phyloP scores from a whole-genome alignment of 345 rosid species.

The Salix brachista region DNA sequence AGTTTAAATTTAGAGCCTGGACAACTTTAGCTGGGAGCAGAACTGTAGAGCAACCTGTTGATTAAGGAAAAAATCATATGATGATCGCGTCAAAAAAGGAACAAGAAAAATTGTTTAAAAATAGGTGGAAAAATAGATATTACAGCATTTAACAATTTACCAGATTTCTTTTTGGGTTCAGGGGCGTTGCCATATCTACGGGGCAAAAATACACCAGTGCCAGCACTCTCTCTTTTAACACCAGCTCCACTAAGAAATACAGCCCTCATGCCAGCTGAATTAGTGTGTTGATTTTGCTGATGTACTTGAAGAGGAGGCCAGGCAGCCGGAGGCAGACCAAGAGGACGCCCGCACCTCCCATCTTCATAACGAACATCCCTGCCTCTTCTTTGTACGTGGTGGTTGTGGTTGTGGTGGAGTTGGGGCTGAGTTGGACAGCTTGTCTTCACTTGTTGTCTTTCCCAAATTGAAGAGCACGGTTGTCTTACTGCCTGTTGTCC shows the following conservation, averaged over 20 bases:
- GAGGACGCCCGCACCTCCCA: slow-evolving; percentile 17
- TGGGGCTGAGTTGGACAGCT: not conserved
- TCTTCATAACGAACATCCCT: slow-evolving; percentile 22
- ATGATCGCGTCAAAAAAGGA: too few relatives aligned
- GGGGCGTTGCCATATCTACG: slow-evolving; percentile 17
- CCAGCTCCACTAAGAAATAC: slow-evolving; percentile 32
- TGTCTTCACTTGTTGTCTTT: slow-evolving; percentile 2
- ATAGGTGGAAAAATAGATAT: not conserved
- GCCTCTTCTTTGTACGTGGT: slow-evolving; percentile 28
- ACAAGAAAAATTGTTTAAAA: not conserved
- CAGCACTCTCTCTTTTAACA: slow-evolving; percentile 15
- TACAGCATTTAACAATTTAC: not conserved
- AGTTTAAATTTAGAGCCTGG: slow-evolving; percentile 20
- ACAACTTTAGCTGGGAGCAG: slow-evolving; percentile 17
- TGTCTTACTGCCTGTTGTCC: slow-evolving; percentile 20
- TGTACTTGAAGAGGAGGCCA: slow-evolving; percentile 39
- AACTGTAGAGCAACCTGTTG: slow-evolving; percentile 14
- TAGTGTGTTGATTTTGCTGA: not conserved
- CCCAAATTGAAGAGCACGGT: slow-evolving; percentile 20
- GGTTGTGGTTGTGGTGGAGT: not conserved
- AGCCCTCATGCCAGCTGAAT: slow-evolving; percentile 21
- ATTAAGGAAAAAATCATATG: not conserved
- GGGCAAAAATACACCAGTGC: slow-evolving; percentile 36
- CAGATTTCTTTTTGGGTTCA: slow-evolving; percentile 19
- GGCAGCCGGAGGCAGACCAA: slow-evolving; percentile 28